A percentile compares a stretch with the other conserved stretches of the same genome.
Conservation (phyloP, 345 rosid species). For the Anastatica hierochuntica region DNA sequence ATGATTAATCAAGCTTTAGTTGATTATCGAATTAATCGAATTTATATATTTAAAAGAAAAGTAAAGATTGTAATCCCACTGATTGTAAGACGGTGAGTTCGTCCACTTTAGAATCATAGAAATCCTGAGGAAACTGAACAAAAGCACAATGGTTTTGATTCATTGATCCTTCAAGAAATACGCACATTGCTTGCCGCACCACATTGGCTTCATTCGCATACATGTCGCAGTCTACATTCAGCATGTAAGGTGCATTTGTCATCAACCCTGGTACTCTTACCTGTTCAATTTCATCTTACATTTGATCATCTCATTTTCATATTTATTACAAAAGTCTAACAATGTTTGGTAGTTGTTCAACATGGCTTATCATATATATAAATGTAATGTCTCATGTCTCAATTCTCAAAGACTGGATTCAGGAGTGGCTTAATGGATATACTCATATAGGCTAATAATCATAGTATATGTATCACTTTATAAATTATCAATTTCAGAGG, state of each 20-base stretch:
- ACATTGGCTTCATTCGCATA: constrained; percentile 43
- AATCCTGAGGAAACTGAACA: constrained; percentile 46
- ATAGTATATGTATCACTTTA: neutral
- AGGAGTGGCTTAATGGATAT: neutral
- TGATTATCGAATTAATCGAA: neutral
- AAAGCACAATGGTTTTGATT: constrained; percentile 27
- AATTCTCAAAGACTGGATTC: neutral
- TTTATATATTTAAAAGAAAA: neutral
- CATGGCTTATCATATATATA: neutral
- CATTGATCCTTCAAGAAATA: constrained; percentile 20
- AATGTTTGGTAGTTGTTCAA: too few relatives aligned
- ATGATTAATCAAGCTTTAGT: neutral
- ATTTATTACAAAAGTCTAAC: too few relatives aligned
- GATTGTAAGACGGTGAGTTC: constrained; percentile 13
- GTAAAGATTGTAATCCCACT: constrained; percentile 4
- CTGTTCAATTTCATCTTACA: neutral
- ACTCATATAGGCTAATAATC: neutral
- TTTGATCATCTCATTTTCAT: too few relatives aligned
- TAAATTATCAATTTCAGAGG: neutral
- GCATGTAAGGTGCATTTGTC: constrained; percentile 22
- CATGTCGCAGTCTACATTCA: constrained; percentile 80
- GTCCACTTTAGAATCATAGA: constrained; percentile 33
- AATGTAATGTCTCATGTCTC: too few relatives aligned
- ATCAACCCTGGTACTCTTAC: neutral
- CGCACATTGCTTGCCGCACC: constrained; percentile 43